Conservation (phyloP, 1,284 basidiomycete species). For the Testicularia cyperi region DNA sequence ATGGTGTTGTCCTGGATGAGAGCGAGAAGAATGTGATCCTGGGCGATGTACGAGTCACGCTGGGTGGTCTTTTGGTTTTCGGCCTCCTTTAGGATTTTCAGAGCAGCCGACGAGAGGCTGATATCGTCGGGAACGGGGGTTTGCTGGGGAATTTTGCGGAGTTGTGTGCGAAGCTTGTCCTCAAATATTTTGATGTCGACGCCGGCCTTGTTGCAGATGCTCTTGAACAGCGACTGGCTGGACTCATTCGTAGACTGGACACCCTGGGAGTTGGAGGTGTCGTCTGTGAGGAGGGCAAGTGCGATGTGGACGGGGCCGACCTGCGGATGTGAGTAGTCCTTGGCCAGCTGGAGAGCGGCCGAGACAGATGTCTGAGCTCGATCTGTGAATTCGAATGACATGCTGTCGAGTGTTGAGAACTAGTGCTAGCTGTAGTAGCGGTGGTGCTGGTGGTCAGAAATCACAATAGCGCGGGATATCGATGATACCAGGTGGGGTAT, state of each 20-base stretch:
- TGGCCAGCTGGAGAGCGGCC: conserved; percentile 75
- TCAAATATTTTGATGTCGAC: conserved; percentile 66
- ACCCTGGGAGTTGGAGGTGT: conserved; percentile 48
- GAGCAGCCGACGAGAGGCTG: conserved; percentile 37
- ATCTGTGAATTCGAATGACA: conserved; percentile 71
- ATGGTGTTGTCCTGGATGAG: conserved; percentile 74
- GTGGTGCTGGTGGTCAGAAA: background rate
- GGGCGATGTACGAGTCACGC: conserved; percentile 88
- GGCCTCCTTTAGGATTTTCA: conserved; percentile 53
- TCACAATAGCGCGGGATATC: too few relatives aligned
- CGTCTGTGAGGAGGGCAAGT: conserved; percentile 69
- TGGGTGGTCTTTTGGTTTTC: conserved; percentile 57
- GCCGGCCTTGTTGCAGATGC: conserved; percentile 75
- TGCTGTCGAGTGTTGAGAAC: conserved; percentile 1
- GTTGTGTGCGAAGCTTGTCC: conserved; percentile 40
- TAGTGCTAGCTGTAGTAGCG: background rate
- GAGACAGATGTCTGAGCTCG: conserved; percentile 71
- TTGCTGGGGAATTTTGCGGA: conserved; percentile 57
- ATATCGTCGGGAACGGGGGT: conserved; percentile 54
- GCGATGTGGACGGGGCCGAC: conserved; percentile 72
- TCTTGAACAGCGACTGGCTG: conserved; percentile 69
- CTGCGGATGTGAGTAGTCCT: conserved; percentile 78
- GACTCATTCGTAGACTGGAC: conserved; percentile 51
- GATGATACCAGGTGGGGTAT: too few relatives aligned
- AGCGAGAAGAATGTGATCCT: conserved; percentile 78